A percentile compares a stretch with the other conserved stretches of the same genome.
Evolutionary conservation across 106 monocot genomes (phyloP).

Genomic region (Apostasia shenzhenica): DNA sequence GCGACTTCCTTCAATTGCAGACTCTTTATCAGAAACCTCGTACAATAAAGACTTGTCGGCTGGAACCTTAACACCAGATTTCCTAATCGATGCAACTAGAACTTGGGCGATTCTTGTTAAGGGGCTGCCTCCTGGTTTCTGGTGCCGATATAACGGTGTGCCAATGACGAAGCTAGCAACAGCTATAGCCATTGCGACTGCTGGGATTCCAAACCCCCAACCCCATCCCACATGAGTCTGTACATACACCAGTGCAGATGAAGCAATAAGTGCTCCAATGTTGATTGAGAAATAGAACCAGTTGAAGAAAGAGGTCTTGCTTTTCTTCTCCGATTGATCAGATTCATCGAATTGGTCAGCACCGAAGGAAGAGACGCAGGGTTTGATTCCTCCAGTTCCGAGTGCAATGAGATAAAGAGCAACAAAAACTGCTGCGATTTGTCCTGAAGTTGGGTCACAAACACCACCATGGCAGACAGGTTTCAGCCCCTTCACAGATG

Average conservation of each 20-base stretch:
- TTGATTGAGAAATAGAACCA: slow-evolving; percentile 60
- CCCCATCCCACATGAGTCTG: slow-evolving; percentile 49
- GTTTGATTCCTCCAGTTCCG: slow-evolving; percentile 52
- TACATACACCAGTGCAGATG: slow-evolving; percentile 37
- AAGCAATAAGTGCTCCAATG: slow-evolving; percentile 35
- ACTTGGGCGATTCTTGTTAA: slow-evolving; percentile 44
- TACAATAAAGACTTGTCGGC: slow-evolving; percentile 20
- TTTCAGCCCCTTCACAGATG: slow-evolving; percentile 30
- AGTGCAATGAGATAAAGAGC: slow-evolving; percentile 47
- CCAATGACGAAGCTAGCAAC: slow-evolving; percentile 42
- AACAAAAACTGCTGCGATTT: slow-evolving; percentile 31
- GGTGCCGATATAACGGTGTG: slow-evolving; percentile 39
- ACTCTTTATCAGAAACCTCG: slow-evolving; percentile 34
- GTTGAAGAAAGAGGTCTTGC: slow-evolving; percentile 54
- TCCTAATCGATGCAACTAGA: slow-evolving; percentile 34
- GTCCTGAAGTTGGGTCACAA: slow-evolving; percentile 29
- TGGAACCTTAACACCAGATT: slow-evolving; percentile 25
- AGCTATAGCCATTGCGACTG: slow-evolving; percentile 40
- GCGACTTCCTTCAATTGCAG: slow-evolving; percentile 42
- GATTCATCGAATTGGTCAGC: slow-evolving; percentile 54
- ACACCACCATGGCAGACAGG: slow-evolving; percentile 16
- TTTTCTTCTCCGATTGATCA: slow-evolving; percentile 36
- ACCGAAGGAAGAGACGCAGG: slow-evolving; percentile 50
- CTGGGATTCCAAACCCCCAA: slow-evolving; percentile 50
- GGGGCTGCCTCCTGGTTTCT: slow-evolving; percentile 50